Conservation (phyloP, 306 rosid species). For the Begonia loranthoides region DNA sequence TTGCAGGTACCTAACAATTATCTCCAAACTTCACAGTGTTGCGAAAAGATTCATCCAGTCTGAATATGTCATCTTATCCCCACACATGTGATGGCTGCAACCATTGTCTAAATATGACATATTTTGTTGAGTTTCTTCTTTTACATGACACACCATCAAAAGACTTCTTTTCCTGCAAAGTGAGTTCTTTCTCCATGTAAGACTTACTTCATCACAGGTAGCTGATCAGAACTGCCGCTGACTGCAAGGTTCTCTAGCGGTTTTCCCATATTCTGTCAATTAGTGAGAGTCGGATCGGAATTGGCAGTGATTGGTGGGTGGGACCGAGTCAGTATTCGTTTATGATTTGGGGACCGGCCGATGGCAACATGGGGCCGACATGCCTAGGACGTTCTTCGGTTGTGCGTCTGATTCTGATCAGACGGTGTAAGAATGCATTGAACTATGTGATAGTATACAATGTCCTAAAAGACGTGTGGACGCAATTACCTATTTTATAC, state of each 20-base stretch:
- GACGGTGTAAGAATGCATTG: slow-evolving; percentile 47
- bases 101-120: too few relatives aligned
- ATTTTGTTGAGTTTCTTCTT: too few relatives aligned
- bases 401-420: slow-evolving; percentile 31
- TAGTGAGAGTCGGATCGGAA: slow-evolving; percentile 42
- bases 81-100: too few relatives aligned
- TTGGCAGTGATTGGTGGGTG: slow-evolving; percentile 62
- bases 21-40: too few relatives aligned
- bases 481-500: slow-evolving; percentile 14
- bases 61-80: too few relatives aligned
- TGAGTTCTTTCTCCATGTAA: too few relatives aligned
- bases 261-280: slow-evolving; percentile 54
- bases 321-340: slow-evolving; percentile 41
- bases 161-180: too few relatives aligned
- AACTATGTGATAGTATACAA: slow-evolving; percentile 38
- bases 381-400: slow-evolving; percentile 36
- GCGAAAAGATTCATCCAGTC: too few relatives aligned
- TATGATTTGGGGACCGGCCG: not conserved
- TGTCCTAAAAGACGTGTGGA: slow-evolving; percentile 39
- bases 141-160: too few relatives aligned
- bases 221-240: slow-evolving; percentile 38
- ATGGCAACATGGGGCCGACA: slow-evolving; percentile 53
- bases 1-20: too few relatives aligned
- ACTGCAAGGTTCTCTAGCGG: slow-evolving; percentile 17
- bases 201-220: too few relatives aligned